Evolutionary conservation across 768 basidiomycete genomes (phyloP), one percentile per base, ranked within the genome.

Genomic region (Butyriboletus loyo): DNA sequence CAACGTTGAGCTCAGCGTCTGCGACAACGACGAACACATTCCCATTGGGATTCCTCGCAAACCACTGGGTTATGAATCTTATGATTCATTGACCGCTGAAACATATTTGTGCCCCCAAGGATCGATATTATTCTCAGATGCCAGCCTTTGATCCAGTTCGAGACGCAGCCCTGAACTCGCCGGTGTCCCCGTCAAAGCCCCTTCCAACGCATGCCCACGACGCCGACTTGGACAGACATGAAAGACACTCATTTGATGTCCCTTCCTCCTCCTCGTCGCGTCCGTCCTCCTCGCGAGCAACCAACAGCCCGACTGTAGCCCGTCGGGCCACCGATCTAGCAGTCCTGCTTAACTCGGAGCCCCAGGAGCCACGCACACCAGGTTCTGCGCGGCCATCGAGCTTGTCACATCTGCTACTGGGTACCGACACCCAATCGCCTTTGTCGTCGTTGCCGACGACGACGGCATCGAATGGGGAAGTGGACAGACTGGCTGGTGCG

Each of bases 151-250:
- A 91, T 78, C 88, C 89, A 63, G 88, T 92, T 56, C 81, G 89
- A 68, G 89, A 91, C 78, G 89, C 89, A 56, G 86, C 89, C 63
- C 80, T 87, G 62, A 88, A 88, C 71, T 87, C 86, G 38, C 88
- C 88, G 28, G 69, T 83, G 61, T 75, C 78, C 36, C 75, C 76
- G 58, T 65, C 77, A 44, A 72, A 71, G 61, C 51, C 74, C 56
- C 72, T 75, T 48, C 61, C 61, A 34, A 5, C 28, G 21, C 60
- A 67, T 42, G 42, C 55, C 30, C 53, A 69, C 47, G 65, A 63
- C 53, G 54, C 45, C 53, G 70, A 68, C 53, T 5, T 27, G 45
- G 66, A 65, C 38, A 68, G 62, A 51, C 55, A 64, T 36, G 66
- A 67, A 14, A 60, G 62, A 38, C 63, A 53, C 53, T 44, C 59